Conservation (phyloP, 345 rosid genomes). For the Turnera subulata region DNA sequence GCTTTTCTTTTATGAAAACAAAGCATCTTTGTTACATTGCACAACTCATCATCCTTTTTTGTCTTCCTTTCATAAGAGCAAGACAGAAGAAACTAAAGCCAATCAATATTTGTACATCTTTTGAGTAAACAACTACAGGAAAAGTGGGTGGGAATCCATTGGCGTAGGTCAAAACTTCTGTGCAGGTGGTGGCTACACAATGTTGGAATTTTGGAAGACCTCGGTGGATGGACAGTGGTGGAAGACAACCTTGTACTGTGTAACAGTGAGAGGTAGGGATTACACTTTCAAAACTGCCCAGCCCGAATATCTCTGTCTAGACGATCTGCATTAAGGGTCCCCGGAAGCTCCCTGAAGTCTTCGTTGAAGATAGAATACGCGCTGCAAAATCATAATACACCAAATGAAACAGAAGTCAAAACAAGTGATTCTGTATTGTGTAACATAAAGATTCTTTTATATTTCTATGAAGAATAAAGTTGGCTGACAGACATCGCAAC, state of each 20-base stretch:
- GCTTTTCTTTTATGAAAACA: too few relatives aligned
- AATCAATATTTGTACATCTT: too few relatives aligned
- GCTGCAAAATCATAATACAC: constrained; percentile 30
- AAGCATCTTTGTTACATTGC: too few relatives aligned
- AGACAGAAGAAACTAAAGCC: background rate
- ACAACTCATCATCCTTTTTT: too few relatives aligned
- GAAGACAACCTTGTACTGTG: too few relatives aligned
- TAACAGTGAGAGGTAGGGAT: too few relatives aligned
- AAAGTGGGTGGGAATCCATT: background rate
- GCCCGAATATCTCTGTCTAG: constrained; percentile 72
- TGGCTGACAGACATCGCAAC: too few relatives aligned
- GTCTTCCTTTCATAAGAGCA: background rate
- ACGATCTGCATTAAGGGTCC: constrained; percentile 80
- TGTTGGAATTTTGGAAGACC: constrained; percentile 1
- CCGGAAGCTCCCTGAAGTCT: constrained; percentile 91
- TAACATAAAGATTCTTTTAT: too few relatives aligned
- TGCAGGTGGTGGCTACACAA: background rate
- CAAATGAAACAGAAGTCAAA: background rate
- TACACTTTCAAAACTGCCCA: constrained; percentile 55
- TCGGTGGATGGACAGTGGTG: too few relatives aligned
- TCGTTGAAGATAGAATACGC: constrained; percentile 91
- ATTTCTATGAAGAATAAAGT: too few relatives aligned
- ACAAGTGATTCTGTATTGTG: too few relatives aligned
- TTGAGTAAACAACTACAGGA: background rate
- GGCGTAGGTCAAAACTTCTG: background rate